Conservation (phyloP, 768 basidiomycete genomes). For the Pisolithus albus region DNA sequence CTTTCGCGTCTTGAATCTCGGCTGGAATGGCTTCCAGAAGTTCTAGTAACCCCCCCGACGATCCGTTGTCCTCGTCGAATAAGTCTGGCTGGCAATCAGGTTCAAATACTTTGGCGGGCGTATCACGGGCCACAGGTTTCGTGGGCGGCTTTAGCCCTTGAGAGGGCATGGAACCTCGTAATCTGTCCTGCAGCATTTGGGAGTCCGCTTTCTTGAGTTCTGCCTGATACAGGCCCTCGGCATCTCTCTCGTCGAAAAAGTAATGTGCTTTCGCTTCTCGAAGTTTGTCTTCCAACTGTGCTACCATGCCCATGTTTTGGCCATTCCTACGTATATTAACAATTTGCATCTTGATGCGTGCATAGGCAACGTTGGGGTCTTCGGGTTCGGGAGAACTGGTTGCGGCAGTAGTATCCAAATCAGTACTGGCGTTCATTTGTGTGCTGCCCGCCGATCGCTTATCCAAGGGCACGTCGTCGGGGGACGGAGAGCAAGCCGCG, state of each 20-base stretch:
- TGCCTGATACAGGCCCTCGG: conserved; percentile 47
- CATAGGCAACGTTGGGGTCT: conserved; percentile 59
- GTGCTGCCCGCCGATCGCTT: not conserved
- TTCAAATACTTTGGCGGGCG: not conserved
- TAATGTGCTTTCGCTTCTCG: conserved; percentile 48
- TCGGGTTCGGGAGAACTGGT: conserved; percentile 32
- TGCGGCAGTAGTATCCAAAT: conserved; percentile 9
- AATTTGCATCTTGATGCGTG: conserved; percentile 52
- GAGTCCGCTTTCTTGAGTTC: conserved; percentile 48
- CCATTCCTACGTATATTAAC: conserved; percentile 33
- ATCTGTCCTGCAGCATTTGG: conserved; percentile 35
- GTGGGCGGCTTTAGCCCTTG: not conserved
- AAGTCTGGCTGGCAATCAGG: conserved; percentile 31
- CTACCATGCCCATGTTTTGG: conserved; percentile 22
- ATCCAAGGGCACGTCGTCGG: not conserved
- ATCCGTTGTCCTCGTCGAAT: conserved; percentile 48
- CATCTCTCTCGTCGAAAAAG: conserved; percentile 65
- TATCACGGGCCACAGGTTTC: not conserved
- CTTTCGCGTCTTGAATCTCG: conserved; percentile 49
- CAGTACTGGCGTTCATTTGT: conserved; percentile 7
- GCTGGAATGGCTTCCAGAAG: conserved; percentile 61
- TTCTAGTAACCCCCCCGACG: conserved; percentile 59
- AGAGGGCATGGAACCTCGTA: conserved; percentile 26
- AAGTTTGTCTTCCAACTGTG: conserved; percentile 41
- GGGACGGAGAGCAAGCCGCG: conserved; percentile 32